Base-by-base conservation (phyloP, 202 grass and related monocot species). In the Zizania palustris region DNA sequence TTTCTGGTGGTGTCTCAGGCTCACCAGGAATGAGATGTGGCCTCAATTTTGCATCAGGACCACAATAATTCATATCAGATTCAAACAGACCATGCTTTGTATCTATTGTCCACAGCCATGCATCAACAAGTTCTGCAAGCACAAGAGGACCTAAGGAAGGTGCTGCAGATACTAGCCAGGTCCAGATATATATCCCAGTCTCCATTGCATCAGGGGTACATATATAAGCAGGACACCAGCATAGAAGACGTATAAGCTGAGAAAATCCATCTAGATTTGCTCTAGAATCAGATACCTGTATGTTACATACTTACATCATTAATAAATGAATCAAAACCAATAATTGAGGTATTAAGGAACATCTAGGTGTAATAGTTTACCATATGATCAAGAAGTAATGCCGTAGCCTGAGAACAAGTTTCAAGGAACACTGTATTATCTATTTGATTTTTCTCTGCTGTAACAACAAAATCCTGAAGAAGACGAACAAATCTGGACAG, bases 201-300 rank as follows among this genome's bases (percentile, higher is more conserved):
- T 98, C 96, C 96, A 98, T 98, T 71, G 92, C 87, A 69, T 95
- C 96, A 67, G 96, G 89, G 15, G 96, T 95, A 60, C 87, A 98
- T 81, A 98, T 98, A 79, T 98, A 98, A 67, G 96, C 91, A 90
- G 96, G 96, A 84, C 91, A 95, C 96, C 96, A 98, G 43, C 96
- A 98, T 73, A 98, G 87, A 71, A 98, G 96, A 43, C 96, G 85
- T 80, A 98, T 77, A 58, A 98, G 85, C 83, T 95, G 96, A 85
- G 96, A 89, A 87, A 98, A 95, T 58, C 91, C 96, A 87, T 98
- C 89, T 63, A 89, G 83, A 72, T 87, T 98, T 83, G 71, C 58
- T 89, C 87, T 92, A 67, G 85, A 80, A 74, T 98, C 89, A 39
- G 87, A 90, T 72, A 87, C 83, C 96, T 98, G 51, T 56, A 39